Evolutionary conservation across 352 stramenopile genomes (phyloP), one percentile per base, ranked within the genome.

Genomic region (Globisporangium carolinianum): DNA sequence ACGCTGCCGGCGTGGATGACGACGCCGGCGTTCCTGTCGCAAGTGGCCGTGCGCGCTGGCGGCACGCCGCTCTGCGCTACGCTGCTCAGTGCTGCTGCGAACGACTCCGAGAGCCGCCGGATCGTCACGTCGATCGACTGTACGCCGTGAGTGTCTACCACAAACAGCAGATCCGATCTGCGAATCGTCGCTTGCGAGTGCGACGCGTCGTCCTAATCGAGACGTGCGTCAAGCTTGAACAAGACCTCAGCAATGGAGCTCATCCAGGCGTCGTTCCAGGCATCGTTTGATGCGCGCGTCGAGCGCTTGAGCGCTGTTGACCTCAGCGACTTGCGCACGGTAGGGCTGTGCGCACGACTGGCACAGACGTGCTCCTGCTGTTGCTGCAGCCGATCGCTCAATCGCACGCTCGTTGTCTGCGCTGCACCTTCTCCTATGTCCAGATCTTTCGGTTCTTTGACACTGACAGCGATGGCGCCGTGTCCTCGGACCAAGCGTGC

Each of bases 391-490:
- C 7, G 17, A 32, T 11, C 52, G 32, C 1, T 24, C 32, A 15
- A 1, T 24, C 18, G 1, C 18, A 24, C 18, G 18, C 18, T 24
- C 18, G 18, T 1, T 24, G 1, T 24, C 18, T 24, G 18, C 18
- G 18, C 18, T 24, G 0, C 18, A 24, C 18, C 18, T 24, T 47
- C 15, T 53, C n/a, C 12, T 47, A 7, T 4, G 4, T 5, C 4
- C 58, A 88, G 81, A 83, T 91, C 51, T 91, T 91, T 55, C 70
- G 76, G 32, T 91, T 73, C 69, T 89, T 87, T 53, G 81, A 89
- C 63, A 86, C 78, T 17, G 72, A 89, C 63, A 62, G 61, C 47
- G 75, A 89, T 36, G 81, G 81, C 41, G 76, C 70, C 18, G 66
- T 91, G 41, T 75, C 71, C 17, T 69, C 81, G 4, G 60, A 70